A percentile compares a stretch with the other conserved stretches of the same genome.
Conservation (phyloP, 2,329 filamentous ascomycete species). For the Pseudogymnoascus sp. region DNA sequence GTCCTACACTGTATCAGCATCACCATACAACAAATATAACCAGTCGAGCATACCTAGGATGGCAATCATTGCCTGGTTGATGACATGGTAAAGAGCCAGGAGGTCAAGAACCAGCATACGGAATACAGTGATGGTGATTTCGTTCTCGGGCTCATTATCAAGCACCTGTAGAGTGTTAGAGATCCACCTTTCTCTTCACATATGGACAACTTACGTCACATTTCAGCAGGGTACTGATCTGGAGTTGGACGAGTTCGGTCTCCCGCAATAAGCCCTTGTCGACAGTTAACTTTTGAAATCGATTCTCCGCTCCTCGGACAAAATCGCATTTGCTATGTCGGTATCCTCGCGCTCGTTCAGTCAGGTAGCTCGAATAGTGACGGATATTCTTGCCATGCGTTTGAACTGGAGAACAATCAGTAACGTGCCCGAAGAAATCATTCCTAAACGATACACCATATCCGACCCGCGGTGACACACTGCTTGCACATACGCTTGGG, state of each 20-base stretch:
- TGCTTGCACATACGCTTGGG: neutral
- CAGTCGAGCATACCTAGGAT: slow-evolving; percentile 63
- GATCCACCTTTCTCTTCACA: neutral
- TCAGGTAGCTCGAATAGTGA: slow-evolving; percentile 81
- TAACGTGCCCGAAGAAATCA: neutral
- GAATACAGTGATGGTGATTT: slow-evolving; percentile 93
- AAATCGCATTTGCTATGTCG: slow-evolving; percentile 82
- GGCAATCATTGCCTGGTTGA: slow-evolving; percentile 97
- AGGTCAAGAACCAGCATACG: slow-evolving; percentile 85
- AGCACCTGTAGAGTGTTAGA: slow-evolving; percentile 54
- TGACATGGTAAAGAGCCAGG: slow-evolving; percentile 81
- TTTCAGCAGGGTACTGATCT: slow-evolving; percentile 76
- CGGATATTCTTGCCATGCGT: slow-evolving; percentile 92
- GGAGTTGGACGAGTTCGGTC: slow-evolving; percentile 82
- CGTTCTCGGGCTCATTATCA: slow-evolving; percentile 84
- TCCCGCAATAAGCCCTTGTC: slow-evolving; percentile 90
- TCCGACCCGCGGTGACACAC: slow-evolving; percentile 19
- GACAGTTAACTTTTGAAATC: slow-evolving; percentile 76
- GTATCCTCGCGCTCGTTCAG: slow-evolving; percentile 73
- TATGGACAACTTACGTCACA: slow-evolving; percentile 65
- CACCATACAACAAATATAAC: neutral
- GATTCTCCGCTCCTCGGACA: slow-evolving; percentile 73
- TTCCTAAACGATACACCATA: neutral
- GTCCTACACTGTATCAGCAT: slow-evolving; percentile 48
- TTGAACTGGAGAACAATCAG: slow-evolving; percentile 56